phyloP scores from a whole-genome alignment of 2,329 filamentous ascomycete species.

The Eutypella sp. region DNA sequence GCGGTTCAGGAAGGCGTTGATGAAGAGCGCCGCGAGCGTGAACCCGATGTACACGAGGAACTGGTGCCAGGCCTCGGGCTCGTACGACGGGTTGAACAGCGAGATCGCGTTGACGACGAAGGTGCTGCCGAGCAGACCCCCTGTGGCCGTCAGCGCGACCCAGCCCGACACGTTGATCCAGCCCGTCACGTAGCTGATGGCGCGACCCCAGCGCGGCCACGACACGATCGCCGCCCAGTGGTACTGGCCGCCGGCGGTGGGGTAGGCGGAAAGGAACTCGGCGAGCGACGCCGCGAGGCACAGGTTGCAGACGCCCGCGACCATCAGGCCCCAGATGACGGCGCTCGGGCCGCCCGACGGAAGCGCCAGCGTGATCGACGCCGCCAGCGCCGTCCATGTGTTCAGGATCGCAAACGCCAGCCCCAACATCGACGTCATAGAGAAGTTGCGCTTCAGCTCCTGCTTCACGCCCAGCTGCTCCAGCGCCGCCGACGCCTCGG shows the following conservation, averaged over 20 bases:
- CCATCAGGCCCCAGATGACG: slow-evolving; percentile 67
- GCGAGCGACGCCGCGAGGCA: slow-evolving; percentile 65
- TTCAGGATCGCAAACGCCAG: slow-evolving; percentile 42
- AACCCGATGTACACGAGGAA: slow-evolving; percentile 68
- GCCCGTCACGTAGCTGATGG: slow-evolving; percentile 65
- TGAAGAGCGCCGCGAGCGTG: slow-evolving; percentile 53
- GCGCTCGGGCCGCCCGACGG: slow-evolving; percentile 66
- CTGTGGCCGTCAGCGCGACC: slow-evolving; percentile 65
- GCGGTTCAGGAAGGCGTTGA: slow-evolving; percentile 62
- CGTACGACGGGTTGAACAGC: slow-evolving; percentile 54
- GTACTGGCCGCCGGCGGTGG: slow-evolving; percentile 58
- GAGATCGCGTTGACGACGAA: slow-evolving; percentile 62
- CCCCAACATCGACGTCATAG: slow-evolving; percentile 41
- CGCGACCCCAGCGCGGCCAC: slow-evolving; percentile 54
- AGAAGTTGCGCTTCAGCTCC: slow-evolving; percentile 46
- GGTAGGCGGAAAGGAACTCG: slow-evolving; percentile 65
- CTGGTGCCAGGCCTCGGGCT: slow-evolving; percentile 60
- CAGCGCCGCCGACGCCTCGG: slow-evolving; percentile 32
- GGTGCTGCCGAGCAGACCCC: slow-evolving; percentile 61
- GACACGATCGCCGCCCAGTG: slow-evolving; percentile 66
- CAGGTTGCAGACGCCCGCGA: slow-evolving; percentile 63
- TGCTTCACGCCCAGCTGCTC: slow-evolving; percentile 43
- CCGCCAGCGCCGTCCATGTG: slow-evolving; percentile 45
- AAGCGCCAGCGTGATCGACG: slow-evolving; percentile 45
- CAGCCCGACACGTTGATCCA: slow-evolving; percentile 72